These are phyloP conservation scores for Xylaria polymorpha DNA, from an alignment of 2,329 filamentous ascomycete species.

Conservation along the genomic window DNA sequence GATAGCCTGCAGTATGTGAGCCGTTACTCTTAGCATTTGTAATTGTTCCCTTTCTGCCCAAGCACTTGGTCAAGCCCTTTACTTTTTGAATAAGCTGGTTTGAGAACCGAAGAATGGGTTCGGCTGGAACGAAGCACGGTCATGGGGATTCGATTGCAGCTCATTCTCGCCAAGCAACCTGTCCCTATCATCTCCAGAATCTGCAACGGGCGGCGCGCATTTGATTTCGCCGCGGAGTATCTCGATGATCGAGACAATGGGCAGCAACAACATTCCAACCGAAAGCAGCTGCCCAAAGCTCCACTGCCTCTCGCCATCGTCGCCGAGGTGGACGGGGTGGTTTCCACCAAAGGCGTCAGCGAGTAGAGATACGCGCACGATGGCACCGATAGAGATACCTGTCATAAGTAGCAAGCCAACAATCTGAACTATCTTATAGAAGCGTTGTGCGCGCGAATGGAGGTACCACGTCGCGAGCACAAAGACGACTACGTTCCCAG, in stretches of 20 bases:
- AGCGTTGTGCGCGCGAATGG: constrained; percentile 65
- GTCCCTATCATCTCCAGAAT: constrained; percentile 39
- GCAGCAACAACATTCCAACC: constrained; percentile 68
- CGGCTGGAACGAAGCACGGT: constrained; percentile 55
- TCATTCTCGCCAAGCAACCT: constrained; percentile 43
- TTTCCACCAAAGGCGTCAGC: constrained; percentile 68
- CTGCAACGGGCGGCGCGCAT: constrained; percentile 46
- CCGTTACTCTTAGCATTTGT: not conserved
- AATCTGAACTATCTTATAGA: constrained; percentile 65
- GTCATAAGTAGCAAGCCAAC: constrained; percentile 66
- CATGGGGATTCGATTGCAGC: constrained; percentile 41
- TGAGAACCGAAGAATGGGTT: constrained; percentile 58
- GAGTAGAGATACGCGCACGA: constrained; percentile 65
- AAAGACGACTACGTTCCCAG: constrained; percentile 69
- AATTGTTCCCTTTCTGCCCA: not conserved
- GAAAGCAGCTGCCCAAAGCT: constrained; percentile 72
- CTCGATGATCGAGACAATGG: constrained; percentile 69
- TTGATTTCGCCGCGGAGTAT: constrained; percentile 63
- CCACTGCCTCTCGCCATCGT: constrained; percentile 67
- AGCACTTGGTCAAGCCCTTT: constrained; percentile 15
- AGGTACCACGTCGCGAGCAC: constrained; percentile 72
- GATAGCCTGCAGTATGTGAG: not conserved
- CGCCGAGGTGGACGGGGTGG: constrained; percentile 62
- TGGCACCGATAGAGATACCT: constrained; percentile 68
- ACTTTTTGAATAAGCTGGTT: constrained; percentile 53